These are phyloP conservation scores for Papiliotrema fonsecae DNA, from an alignment of 1,284 basidiomycete species.

Conservation along the genomic window DNA sequence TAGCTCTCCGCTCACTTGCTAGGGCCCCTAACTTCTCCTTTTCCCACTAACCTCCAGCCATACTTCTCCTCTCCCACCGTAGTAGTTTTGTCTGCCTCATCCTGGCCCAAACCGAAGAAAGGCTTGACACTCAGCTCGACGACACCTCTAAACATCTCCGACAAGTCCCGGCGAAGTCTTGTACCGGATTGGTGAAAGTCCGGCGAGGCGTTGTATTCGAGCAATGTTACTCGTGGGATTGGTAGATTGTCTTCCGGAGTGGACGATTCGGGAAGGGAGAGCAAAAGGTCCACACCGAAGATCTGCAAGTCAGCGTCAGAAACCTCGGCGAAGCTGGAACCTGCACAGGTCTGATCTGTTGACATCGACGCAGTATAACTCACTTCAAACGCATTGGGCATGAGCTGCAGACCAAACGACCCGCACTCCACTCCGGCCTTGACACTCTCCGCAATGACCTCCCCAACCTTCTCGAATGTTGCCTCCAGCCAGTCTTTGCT, in stretches of 20 bases:
- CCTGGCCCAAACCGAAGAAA: slow-evolving; percentile 46
- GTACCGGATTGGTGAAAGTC: slow-evolving; percentile 91
- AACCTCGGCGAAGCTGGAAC: too few species aligned
- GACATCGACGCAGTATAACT: slow-evolving; percentile 5
- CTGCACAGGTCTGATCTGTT: not conserved
- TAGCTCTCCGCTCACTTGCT: too few species aligned
- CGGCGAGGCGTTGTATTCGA: slow-evolving; percentile 93
- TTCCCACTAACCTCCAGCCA: slow-evolving; percentile 42
- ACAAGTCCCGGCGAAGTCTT: slow-evolving; percentile 66
- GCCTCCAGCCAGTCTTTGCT: slow-evolving; percentile 54
- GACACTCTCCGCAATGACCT: slow-evolving; percentile 73
- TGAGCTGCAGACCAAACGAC: slow-evolving; percentile 54
- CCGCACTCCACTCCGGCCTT: slow-evolving; percentile 74
- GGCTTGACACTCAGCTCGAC: slow-evolving; percentile 65
- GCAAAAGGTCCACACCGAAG: slow-evolving; percentile 85
- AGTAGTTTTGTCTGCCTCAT: slow-evolving; percentile 18
- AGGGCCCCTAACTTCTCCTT: slow-evolving; percentile 36
- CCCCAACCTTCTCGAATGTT: slow-evolving; percentile 62
- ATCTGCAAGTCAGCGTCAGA: too few species aligned
- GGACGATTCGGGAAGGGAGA: slow-evolving; percentile 54
- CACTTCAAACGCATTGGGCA: slow-evolving; percentile 88
- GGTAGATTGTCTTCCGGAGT: slow-evolving; percentile 44
- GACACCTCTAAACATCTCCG: slow-evolving; percentile 72
- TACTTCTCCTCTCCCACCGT: slow-evolving; percentile 34
- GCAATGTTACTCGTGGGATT: slow-evolving; percentile 59